Conservation (phyloP, 129 eudicot genomes). For the Flaveria brownii region DNA sequence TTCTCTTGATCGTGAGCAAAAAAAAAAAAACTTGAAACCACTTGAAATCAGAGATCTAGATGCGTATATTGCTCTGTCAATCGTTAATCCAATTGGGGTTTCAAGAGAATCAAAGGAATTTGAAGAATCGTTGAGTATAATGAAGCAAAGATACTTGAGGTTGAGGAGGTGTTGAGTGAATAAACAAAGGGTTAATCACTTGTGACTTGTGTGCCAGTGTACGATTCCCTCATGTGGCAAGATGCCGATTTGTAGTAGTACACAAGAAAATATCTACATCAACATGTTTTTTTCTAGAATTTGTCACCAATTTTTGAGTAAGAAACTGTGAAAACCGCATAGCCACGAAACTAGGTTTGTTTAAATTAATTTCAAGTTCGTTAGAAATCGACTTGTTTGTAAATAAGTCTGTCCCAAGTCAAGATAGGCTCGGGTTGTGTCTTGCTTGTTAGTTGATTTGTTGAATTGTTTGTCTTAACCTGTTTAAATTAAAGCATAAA, state of each 20-base stretch:
- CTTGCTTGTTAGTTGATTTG: too few relatives aligned
- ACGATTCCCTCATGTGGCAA: background rate
- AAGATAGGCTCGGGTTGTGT: too few relatives aligned
- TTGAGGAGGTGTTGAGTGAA: slow-evolving; percentile 24
- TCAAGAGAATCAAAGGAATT: background rate
- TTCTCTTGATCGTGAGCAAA: slow-evolving; percentile 21
- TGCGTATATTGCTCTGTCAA: background rate
- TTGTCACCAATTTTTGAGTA: too few relatives aligned
- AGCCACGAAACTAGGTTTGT: too few relatives aligned
- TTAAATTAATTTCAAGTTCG: too few relatives aligned
- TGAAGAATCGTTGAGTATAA: slow-evolving; percentile 10
- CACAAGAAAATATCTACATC: background rate
- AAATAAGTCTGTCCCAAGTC: too few relatives aligned
- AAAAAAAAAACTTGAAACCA: background rate
- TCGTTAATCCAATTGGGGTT: background rate
- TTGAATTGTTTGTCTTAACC: too few relatives aligned
- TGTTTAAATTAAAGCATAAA: too few relatives aligned
- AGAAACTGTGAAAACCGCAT: too few relatives aligned
- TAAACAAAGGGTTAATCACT: slow-evolving; percentile 17
- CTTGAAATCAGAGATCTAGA: slow-evolving; percentile 32
- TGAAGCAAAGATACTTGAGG: slow-evolving; percentile 24
- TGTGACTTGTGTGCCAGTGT: background rate
- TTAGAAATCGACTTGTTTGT: too few relatives aligned
- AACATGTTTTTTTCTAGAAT: too few relatives aligned
- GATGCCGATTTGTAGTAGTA: background rate